Evolutionary conservation across 2,329 filamentous ascomycete genomes (phyloP).

Genomic region (Trichoderma gracile): DNA sequence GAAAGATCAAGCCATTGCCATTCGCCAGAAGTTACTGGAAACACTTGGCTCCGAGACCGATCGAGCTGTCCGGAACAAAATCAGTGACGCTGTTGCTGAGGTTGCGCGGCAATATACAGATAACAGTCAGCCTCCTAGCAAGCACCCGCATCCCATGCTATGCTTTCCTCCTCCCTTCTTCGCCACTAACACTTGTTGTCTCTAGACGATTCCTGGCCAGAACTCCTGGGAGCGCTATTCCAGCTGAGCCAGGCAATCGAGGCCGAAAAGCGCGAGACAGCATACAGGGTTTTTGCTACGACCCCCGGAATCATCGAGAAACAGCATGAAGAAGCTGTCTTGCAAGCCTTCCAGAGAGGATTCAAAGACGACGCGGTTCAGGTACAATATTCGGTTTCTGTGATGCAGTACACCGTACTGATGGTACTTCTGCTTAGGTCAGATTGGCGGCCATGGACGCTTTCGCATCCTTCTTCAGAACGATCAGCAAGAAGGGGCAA

Average conservation of each 20-base stretch:
- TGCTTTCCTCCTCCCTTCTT: not conserved
- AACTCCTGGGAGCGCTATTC: conserved; percentile 83
- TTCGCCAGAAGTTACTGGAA: conserved; percentile 81
- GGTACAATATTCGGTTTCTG: conserved; percentile 49
- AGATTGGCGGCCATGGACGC: conserved; percentile 94
- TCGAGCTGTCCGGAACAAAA: conserved; percentile 82
- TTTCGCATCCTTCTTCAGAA: conserved; percentile 94
- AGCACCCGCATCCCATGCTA: not conserved
- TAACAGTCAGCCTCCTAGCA: conserved; percentile 61
- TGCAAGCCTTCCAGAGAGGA: conserved; percentile 83
- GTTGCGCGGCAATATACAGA: conserved; percentile 93
- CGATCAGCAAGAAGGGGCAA: conserved; percentile 83
- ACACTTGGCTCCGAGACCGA: conserved; percentile 72
- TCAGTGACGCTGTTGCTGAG: conserved; percentile 96
- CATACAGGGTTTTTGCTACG: conserved; percentile 92
- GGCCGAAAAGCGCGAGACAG: conserved; percentile 81
- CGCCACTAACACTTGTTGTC: conserved; percentile 29
- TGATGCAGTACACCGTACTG: not conserved
- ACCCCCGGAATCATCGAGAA: conserved; percentile 95
- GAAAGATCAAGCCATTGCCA: conserved; percentile 71
- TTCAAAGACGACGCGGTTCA: conserved; percentile 85
- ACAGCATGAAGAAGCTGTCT: conserved; percentile 89
- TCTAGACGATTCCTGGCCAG: conserved; percentile 81
- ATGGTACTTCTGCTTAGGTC: conserved; percentile 56
- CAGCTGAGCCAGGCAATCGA: conserved; percentile 86